phyloP scores from a whole-genome alignment of 2,329 filamentous ascomycete species.

The Beauveria varroae region DNA sequence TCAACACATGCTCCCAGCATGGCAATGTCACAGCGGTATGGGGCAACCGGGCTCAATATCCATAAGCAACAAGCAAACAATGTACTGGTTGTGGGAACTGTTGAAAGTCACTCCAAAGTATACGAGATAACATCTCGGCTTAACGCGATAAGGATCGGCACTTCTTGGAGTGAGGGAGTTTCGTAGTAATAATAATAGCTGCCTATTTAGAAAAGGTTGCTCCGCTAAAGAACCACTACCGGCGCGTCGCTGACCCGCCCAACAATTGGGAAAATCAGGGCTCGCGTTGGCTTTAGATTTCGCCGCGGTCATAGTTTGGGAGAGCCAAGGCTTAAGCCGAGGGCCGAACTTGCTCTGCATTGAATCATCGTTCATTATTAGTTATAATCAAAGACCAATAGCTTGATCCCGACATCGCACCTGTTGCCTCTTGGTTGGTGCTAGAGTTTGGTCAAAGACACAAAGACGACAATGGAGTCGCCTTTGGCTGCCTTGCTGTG shows the following conservation, averaged over 20 bases:
- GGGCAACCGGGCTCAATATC: neutral
- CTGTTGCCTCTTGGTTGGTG: neutral
- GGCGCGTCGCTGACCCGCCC: slow-evolving; percentile 3
- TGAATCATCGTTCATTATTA: neutral
- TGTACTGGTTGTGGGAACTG: neutral
- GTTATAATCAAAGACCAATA: neutral
- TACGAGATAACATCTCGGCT: neutral
- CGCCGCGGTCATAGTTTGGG: neutral
- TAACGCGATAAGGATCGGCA: slow-evolving; percentile 9
- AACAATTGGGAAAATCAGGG: slow-evolving; percentile 5
- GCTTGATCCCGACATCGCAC: neutral
- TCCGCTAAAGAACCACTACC: slow-evolving; percentile 1
- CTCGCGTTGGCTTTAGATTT: neutral
- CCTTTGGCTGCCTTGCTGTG: slow-evolving; percentile 56
- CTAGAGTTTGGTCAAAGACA: neutral
- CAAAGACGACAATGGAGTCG: slow-evolving; percentile 23
- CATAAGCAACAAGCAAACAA: no score
- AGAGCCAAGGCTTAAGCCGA: slow-evolving; percentile 3
- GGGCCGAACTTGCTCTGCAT: neutral
- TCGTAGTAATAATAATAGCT: neutral
- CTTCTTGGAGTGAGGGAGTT: slow-evolving; percentile 7
- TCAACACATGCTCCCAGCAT: neutral
- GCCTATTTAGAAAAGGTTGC: neutral
- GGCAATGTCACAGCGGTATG: neutral
- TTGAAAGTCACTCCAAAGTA: slow-evolving; percentile 13